Base-by-base conservation (phyloP, 805 yeast species). In the Wickerhamomyces bovis region DNA sequence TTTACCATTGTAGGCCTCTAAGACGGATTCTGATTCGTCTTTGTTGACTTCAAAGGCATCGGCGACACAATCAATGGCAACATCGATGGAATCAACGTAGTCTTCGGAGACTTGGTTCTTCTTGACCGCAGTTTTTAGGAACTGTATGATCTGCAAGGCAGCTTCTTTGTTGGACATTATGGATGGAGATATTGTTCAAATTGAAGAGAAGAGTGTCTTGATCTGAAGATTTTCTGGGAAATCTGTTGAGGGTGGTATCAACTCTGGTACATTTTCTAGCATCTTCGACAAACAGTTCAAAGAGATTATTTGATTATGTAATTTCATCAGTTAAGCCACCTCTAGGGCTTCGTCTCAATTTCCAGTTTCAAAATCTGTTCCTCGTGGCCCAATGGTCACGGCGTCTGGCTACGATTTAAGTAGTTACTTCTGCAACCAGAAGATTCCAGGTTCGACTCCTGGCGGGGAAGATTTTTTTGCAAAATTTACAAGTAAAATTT, bases 1-100 rank as follows among this genome's bases (percentile, higher is more conserved):
- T 57, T 71, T 75, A 42, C 78, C 83, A 33, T 64, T 69, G 58
- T 75, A 79, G 25, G 41, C 16, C 18, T 64, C 50, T 12, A 69
- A 52, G 9, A 65, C 51, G 6, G 63, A 41, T 40, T 49, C 56
- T 31, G 74, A 73, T 20, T 69, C 70, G 22, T 76, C 82, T 55
- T 75, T 73, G 53, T 76, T 72, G 22, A 90, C 81, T 43, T 73
- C 81, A 63, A 84, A 92, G 11, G 95, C 89, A 58, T 90, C 98
- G 21, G 86, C 79, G 48, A 94, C 79, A 71, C 97, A 89, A 61
- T 89, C 96, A 54, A 89, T 77, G 50, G 98, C 98, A 44, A 92
- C 95, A 54, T 89, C 97, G 56, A 92, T 73, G 10, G 97, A 88
- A 56, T 94, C 98, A 47, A 76, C 75, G 62, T 82, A 87, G 53